phyloP scores from a whole-genome alignment of 805 yeast species.

The Metschnikowia vanudenii region DNA sequence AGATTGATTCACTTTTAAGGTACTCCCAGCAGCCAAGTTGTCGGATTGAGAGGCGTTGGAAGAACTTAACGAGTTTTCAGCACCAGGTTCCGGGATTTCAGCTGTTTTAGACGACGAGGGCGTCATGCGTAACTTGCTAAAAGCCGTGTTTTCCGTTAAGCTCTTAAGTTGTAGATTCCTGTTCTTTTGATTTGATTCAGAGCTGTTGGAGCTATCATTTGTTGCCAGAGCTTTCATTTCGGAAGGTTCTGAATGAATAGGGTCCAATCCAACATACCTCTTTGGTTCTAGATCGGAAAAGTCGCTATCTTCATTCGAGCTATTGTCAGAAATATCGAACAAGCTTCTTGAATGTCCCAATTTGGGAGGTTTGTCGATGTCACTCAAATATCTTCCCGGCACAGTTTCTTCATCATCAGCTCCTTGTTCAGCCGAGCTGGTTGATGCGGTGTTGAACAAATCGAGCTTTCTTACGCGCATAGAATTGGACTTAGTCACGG shows the following conservation, averaged over 20 bases:
- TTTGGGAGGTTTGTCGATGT: background rate
- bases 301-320: conserved; percentile 2
- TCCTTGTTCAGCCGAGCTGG: background rate
- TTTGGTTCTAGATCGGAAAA: background rate
- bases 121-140: conserved; percentile 31
- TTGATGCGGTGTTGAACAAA: conserved; percentile 23
- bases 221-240: background rate
- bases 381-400: background rate
- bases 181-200: background rate
- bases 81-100: background rate
- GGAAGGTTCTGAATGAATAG: background rate
- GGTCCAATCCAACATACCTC: background rate
- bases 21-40: background rate
- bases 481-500: conserved; percentile 40
- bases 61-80: background rate
- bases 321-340: background rate
- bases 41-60: background rate
- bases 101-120: conserved; percentile 5
- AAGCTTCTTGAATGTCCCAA: background rate
- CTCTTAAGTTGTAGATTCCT: conserved; percentile 16
- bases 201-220: background rate
- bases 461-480: conserved; percentile 41
- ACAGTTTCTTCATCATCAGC: background rate
- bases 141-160: conserved; percentile 37
- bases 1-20: background rate